phyloP scores from a whole-genome alignment of 2,329 filamentous ascomycete species.

The Botrytis sinoallii region DNA sequence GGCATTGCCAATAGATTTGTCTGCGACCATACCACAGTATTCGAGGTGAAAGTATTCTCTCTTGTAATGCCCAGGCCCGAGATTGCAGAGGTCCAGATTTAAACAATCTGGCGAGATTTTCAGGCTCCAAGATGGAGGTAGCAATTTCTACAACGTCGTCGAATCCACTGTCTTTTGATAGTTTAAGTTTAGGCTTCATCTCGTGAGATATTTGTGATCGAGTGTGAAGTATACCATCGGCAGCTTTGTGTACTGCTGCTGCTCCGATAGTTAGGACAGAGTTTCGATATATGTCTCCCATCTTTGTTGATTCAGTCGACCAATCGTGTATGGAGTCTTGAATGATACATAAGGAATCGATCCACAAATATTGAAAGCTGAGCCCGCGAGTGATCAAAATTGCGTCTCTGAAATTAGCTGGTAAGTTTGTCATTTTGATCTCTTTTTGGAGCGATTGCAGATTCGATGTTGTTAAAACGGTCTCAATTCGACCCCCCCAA shows the following conservation, averaged over 20 bases:
- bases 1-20: background rate
- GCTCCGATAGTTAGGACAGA: background rate
- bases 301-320: background rate
- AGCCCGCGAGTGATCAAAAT: background rate
- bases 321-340: background rate
- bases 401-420: background rate
- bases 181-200: background rate
- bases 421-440: background rate
- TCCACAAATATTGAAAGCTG: background rate
- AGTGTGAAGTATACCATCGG: background rate
- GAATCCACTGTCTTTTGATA: background rate
- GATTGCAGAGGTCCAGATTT: background rate
- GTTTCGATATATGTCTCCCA: background rate
- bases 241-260: background rate
- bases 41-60: background rate
- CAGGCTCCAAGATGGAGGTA: fast-evolving
- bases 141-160: background rate
- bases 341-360: background rate
- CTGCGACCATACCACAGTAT: background rate
- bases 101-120: background rate
- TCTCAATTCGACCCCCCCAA: background rate
- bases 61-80: background rate
- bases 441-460: background rate
- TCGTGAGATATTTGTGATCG: fast-evolving
- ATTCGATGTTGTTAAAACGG: background rate